Base-by-base conservation (phyloP, 768 basidiomycete genomes). In the Tylopilus balloui region DNA sequence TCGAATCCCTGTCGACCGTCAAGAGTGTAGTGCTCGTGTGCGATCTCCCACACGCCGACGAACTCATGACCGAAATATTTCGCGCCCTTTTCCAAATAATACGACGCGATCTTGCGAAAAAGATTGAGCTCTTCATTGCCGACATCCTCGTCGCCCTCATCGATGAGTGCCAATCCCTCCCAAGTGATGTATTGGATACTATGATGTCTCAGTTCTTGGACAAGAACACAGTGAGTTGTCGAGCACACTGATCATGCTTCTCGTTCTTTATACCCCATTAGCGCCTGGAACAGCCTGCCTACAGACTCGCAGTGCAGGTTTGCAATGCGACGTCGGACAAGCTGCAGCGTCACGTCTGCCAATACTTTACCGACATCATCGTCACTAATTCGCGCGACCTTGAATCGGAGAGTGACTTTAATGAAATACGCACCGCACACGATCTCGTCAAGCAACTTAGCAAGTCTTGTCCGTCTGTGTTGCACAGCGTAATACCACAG, bases 1-100 rank as follows among this genome's bases (percentile, higher is more conserved):
- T 98, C 24, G 92, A 98, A 60, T 91, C 86, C 21, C 75, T 99
- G 21, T 89, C 92, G 2, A 88, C 88, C 28, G 93, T 97, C 62
- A 97, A 97, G 78, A 91, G 87, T 57, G 86, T 96, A 25, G 91
- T 93, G 12, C 79, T 98, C 57, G 84, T 96, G 14, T 92, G 91
- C 69, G 95, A 98, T 69, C 78, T 97, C 13, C 89, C 86, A 4
- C 81, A 81, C 29, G 82, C 84, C 11, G 95, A 97, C 51, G 87
- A 92, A 42, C 78, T 96, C 52, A 82, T 93, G 73, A 66, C 71
- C 44, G 84, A 88, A 35, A 80, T 92, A 52, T 97, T 98, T 68
- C 81, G 81, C 57, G 83, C 84, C 58, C 80, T 92, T 55, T 93
- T 97, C 56, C 75, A 74, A 6, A 77, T 96, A 46, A 81, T 94